These are phyloP conservation scores for Cercospora zeina DNA, from an alignment of 2,329 filamentous ascomycete genomes.

Conservation along the genomic window DNA sequence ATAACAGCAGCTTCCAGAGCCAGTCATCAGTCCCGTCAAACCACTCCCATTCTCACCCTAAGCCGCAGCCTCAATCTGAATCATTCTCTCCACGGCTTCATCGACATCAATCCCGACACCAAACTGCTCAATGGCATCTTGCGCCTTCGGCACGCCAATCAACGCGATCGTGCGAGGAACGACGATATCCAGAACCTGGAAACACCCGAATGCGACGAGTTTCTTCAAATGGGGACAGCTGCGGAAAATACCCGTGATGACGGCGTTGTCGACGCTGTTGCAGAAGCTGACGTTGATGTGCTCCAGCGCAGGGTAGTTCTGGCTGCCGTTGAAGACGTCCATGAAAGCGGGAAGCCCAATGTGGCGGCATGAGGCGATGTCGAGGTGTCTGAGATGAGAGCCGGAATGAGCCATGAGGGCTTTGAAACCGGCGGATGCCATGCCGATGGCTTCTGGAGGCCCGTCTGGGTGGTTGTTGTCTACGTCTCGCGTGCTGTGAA, in stretches of 20 bases:
- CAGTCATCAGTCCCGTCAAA: background rate
- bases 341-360: conserved; percentile 72
- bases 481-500: conserved; percentile 75
- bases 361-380: conserved; percentile 82
- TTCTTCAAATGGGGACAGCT: conserved; percentile 52
- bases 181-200: conserved; percentile 57
- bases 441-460: conserved; percentile 63
- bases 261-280: conserved; percentile 56
- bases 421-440: conserved; percentile 73
- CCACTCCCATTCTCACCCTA: background rate
- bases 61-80: conserved; percentile 25
- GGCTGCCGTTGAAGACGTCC: conserved; percentile 64
- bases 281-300: conserved; percentile 65
- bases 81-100: conserved; percentile 40
- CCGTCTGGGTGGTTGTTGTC: conserved; percentile 69
- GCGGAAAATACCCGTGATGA: conserved; percentile 55
- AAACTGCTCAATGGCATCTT: conserved; percentile 58
- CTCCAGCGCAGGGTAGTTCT: conserved; percentile 67
- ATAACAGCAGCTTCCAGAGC: too few relatives aligned
- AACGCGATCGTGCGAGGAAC: conserved; percentile 60
- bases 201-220: conserved; percentile 64
- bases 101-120: conserved; percentile 44
- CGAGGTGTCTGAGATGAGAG: conserved; percentile 62
- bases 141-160: conserved; percentile 60
- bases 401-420: conserved; percentile 86